Percentiles rank a stretch among this genome's conserved stretches.
Evolutionary conservation across 2,329 filamentous ascomycete species (phyloP).

Genomic region (Triangularia verruculosa): DNA sequence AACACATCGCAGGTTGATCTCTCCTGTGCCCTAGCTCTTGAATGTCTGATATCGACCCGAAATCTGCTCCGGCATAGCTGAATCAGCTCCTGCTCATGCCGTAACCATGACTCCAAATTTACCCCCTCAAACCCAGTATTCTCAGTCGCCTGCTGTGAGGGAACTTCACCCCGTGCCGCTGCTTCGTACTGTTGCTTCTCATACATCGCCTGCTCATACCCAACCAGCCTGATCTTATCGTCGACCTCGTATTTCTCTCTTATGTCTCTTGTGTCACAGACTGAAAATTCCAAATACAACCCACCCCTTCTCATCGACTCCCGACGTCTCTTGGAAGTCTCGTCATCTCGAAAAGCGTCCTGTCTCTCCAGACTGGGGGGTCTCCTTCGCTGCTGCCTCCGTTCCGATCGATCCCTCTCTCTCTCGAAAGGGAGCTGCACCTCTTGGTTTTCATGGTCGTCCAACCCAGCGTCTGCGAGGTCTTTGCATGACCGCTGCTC

Average conservation of each 20-base stretch:
- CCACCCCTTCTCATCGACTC: background rate
- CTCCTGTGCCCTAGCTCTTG: conserved; percentile 1
- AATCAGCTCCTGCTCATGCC: conserved; percentile 21
- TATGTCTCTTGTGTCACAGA: background rate
- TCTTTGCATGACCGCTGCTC: background rate
- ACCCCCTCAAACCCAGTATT: conserved; percentile 39
- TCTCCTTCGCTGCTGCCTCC: conserved; percentile 28
- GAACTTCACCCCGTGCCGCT: conserved; percentile 37
- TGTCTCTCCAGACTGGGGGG: conserved; percentile 45
- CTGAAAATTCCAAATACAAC: conserved; percentile 12
- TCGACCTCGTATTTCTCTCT: background rate
- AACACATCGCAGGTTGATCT: background rate
- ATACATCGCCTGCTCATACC: conserved; percentile 31
- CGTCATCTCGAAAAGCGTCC: conserved; percentile 45
- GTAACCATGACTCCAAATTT: conserved; percentile 32
- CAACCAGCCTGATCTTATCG: conserved; percentile 22
- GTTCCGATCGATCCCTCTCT: conserved; percentile 12
- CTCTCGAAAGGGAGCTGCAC: background rate
- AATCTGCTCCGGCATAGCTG: background rate
- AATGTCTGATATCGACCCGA: background rate
- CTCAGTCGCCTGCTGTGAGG: conserved; percentile 33
- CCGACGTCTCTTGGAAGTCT: conserved; percentile 34
- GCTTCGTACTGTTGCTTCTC: conserved; percentile 41
- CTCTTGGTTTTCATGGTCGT: background rate
- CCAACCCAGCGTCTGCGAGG: background rate